Evolutionary conservation across 1,284 basidiomycete species (phyloP).

Genomic region (Coniophora puteana): DNA sequence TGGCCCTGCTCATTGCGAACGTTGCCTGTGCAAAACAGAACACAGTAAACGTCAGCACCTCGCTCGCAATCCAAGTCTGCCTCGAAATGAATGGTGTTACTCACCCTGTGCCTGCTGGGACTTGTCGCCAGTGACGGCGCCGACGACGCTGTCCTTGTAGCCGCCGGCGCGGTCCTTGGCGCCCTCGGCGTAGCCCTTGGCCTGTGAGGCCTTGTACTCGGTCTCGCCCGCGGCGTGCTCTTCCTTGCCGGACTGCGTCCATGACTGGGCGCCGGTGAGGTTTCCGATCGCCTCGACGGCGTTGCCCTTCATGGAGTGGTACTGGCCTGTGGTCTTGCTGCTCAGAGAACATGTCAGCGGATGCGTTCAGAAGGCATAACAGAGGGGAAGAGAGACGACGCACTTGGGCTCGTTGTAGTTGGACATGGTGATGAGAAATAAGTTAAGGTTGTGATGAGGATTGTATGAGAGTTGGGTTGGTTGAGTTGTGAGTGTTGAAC

Average conservation of each 20-base stretch:
- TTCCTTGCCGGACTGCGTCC: conserved; percentile 56
- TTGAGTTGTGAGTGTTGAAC: too few species aligned
- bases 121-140: conserved; percentile 64
- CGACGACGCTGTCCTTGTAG: conserved; percentile 65
- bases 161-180: conserved; percentile 54
- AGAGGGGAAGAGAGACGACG: too few species aligned
- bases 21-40: conserved; percentile 40
- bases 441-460: too few species aligned
- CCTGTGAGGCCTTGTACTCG: conserved; percentile 53
- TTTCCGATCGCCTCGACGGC: conserved; percentile 56
- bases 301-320: conserved; percentile 52
- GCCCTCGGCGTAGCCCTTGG: conserved; percentile 57
- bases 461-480: too few species aligned
- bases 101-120: conserved; percentile 54
- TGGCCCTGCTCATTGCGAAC: conserved; percentile 57
- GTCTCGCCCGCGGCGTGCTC: conserved; percentile 66
- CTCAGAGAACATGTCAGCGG: background rate
- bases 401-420: too few species aligned
- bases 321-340: conserved; percentile 59
- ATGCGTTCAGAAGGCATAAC: too few species aligned
- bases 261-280: conserved; percentile 40
- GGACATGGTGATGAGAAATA: too few species aligned
- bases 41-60: accelerated
- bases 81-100: too few species aligned
- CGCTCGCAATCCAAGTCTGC: background rate